These are phyloP conservation scores for Ganoderma meredithae DNA, from an alignment of 1,284 basidiomycete species.

Conservation along the genomic window DNA sequence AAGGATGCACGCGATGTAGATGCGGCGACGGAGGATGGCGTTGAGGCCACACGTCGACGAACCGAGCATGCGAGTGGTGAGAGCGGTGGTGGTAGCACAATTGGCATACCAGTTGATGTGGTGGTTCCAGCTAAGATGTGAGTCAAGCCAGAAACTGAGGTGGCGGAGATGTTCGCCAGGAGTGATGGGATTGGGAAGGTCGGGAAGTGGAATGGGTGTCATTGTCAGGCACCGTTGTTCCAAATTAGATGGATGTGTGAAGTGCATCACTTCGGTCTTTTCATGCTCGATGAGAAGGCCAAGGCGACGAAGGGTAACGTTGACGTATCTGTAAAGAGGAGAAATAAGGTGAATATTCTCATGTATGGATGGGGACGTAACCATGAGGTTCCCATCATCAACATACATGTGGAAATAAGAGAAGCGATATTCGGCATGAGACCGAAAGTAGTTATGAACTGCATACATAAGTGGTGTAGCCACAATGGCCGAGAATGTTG, in stretches of 20 bases:
- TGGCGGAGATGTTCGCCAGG: not conserved
- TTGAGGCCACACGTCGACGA: not conserved
- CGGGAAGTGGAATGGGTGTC: not conserved
- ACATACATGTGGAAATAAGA: constrained; percentile 18
- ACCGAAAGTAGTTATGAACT: not conserved
- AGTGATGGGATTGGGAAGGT: too few relatives aligned
- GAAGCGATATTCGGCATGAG: not conserved
- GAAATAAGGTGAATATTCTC: not conserved
- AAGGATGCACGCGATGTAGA: not conserved
- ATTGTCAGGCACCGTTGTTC: not conserved
- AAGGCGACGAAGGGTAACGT: not conserved
- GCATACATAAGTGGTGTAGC: constrained; percentile 18
- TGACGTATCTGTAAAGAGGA: not conserved
- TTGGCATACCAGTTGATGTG: not conserved
- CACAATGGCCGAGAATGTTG: constrained; percentile 21
- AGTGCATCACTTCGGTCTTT: constrained; percentile 27
- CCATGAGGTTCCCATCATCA: constrained; percentile 26
- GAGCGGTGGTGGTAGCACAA: not conserved
- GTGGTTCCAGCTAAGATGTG: not conserved
- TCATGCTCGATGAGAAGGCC: constrained; percentile 24
- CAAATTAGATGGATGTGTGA: not conserved
- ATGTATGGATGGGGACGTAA: not conserved
- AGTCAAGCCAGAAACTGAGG: constrained; percentile 11
- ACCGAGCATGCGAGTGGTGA: not conserved
- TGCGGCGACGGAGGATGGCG: not conserved